A percentile compares a stretch with the other conserved stretches of the same genome.
Conservation (phyloP, 257 asterid genomes). For the Leonotis leonurus region DNA sequence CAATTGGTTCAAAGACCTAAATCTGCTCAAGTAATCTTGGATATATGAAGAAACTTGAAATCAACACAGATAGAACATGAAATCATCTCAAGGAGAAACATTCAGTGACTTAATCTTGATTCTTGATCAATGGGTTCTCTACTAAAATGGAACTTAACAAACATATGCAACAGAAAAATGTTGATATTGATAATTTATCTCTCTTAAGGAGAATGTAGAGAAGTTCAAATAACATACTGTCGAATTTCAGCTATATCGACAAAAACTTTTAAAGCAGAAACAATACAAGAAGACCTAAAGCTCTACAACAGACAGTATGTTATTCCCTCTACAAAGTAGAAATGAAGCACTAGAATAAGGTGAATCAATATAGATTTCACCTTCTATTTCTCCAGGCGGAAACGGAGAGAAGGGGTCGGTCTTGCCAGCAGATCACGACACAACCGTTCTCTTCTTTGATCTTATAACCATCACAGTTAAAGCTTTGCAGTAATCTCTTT, state of each 20-base stretch:
- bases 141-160: no score
- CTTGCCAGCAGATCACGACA: slow-evolving; percentile 90
- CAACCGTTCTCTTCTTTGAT: slow-evolving; percentile 76
- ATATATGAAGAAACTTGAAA: neutral
- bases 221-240: slow-evolving; percentile 4
- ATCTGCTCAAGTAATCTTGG: no score
- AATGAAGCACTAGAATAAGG: neutral
- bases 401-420: slow-evolving; percentile 72
- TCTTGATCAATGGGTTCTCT: no score
- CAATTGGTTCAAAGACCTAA: no score
- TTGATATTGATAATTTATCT: neutral
- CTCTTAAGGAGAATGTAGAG: no score
- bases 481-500: slow-evolving; percentile 59
- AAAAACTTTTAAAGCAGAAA: slow-evolving; percentile 15
- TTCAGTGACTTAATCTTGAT: neutral
- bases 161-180: no score
- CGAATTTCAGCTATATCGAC: slow-evolving; percentile 20
- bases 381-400: slow-evolving; percentile 85
- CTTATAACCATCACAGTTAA: slow-evolving; percentile 78
- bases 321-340: slow-evolving; percentile 21
- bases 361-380: slow-evolving; percentile 26
- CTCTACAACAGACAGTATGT: slow-evolving; percentile 14
- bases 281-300: slow-evolving; percentile 14
- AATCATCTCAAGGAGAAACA: neutral
- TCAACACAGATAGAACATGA: neutral